These are phyloP conservation scores for Ustilago loliicola DNA, from an alignment of 1,284 basidiomycete genomes.

Conservation along the genomic window DNA sequence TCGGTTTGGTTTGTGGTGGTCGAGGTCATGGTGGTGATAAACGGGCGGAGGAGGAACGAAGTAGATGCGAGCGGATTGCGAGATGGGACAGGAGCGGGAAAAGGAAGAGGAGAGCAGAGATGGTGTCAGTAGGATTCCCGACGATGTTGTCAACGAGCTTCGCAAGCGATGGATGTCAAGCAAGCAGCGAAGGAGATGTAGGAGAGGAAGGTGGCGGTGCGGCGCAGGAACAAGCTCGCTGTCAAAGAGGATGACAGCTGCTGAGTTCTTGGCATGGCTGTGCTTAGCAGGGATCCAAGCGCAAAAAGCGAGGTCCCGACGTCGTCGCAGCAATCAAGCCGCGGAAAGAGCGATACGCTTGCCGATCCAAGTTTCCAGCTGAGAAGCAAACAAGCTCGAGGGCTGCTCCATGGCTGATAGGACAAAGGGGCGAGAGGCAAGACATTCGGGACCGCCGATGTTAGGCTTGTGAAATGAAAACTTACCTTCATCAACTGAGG, in stretches of 20 bases:
- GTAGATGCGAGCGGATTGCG: background rate
- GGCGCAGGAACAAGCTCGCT: background rate
- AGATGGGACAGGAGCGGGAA: background rate
- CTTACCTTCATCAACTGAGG: constrained; percentile 37
- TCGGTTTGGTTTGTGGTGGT: constrained; percentile 13
- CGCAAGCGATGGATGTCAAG: background rate
- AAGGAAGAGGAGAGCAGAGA: background rate
- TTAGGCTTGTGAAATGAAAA: background rate
- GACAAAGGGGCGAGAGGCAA: background rate
- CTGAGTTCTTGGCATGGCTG: too few relatives aligned
- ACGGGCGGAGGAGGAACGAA: background rate
- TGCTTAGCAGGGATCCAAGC: background rate
- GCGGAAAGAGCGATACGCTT: background rate
- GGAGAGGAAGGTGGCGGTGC: too few relatives aligned
- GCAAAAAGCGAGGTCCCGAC: background rate
- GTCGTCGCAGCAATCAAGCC: background rate
- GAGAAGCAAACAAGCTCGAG: background rate
- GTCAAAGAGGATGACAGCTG: too few relatives aligned
- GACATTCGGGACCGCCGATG: background rate
- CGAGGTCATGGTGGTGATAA: background rate
- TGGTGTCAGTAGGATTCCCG: constrained; percentile 4
- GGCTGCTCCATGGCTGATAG: background rate
- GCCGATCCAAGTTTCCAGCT: background rate
- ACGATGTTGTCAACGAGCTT: background rate
- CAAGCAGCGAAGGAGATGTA: background rate